phyloP scores from a whole-genome alignment of 2,329 filamentous ascomycete species.

The Samsoniella hepiali region DNA sequence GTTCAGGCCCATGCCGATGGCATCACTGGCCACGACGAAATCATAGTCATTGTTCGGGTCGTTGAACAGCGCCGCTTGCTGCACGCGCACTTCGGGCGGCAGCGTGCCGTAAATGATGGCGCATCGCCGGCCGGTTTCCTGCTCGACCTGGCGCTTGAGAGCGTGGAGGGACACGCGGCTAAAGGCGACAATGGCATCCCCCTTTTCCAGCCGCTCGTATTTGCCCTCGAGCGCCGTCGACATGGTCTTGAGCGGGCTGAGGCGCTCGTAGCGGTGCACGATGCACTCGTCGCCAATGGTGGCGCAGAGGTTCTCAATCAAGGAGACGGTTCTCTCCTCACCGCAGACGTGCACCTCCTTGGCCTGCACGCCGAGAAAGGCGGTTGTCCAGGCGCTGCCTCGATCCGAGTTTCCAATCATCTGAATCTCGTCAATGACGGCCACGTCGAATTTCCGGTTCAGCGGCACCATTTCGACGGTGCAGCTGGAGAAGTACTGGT shows the following conservation, averaged over 20 bases:
- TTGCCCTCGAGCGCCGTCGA: constrained; percentile 59
- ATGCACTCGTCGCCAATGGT: constrained; percentile 77
- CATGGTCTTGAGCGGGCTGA: constrained; percentile 73
- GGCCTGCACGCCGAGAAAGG: constrained; percentile 80
- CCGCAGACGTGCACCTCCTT: constrained; percentile 92
- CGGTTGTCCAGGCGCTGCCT: constrained; percentile 93
- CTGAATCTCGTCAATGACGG: constrained; percentile 97
- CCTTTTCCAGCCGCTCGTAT: constrained; percentile 70
- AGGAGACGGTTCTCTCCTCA: constrained; percentile 74
- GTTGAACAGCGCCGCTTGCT: constrained; percentile 92
- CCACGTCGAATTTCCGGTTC: constrained; percentile 69
- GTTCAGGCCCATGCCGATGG: constrained; percentile 96
- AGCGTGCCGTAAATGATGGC: constrained; percentile 91
- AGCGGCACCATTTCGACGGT: constrained; percentile 83
- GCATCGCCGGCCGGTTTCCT: constrained; percentile 70
- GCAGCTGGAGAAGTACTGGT: constrained; percentile 69
- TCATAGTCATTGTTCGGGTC: constrained; percentile 95
- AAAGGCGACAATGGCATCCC: constrained; percentile 87
- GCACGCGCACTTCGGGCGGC: constrained; percentile 86
- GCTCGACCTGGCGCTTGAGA: constrained; percentile 75
- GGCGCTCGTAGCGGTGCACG: constrained; percentile 77
- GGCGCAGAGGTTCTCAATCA: constrained; percentile 75
- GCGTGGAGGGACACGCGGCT: constrained; percentile 78
- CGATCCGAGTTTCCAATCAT: constrained; percentile 82
- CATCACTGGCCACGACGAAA: constrained; percentile 88